Evolutionary conservation across 1,284 basidiomycete species (phyloP).

Genomic region (Rhodotorula sp.): DNA sequence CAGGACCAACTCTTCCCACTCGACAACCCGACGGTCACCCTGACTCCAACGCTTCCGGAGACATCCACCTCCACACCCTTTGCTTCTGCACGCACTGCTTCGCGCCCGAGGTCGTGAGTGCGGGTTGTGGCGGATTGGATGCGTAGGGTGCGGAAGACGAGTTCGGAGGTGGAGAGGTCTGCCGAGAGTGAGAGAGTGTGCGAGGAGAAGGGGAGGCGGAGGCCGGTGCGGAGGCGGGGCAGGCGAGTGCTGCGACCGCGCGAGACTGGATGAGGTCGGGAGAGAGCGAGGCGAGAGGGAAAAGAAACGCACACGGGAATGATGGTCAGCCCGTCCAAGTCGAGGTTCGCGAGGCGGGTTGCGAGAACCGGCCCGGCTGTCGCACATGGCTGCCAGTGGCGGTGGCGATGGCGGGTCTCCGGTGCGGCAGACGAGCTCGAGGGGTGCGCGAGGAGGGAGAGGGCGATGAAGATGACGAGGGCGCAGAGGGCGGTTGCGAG

Average conservation of each 20-base stretch:
- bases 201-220: conserved; percentile 5
- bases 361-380: conserved; percentile 22
- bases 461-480: not conserved
- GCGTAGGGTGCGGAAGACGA: conserved; percentile 14
- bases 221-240: conserved; percentile 10
- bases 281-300: not conserved
- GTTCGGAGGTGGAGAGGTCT: conserved; percentile 21
- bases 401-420: too few species aligned
- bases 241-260: conserved; percentile 10
- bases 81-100: conserved; percentile 10
- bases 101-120: conserved; percentile 10
- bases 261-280: too few species aligned
- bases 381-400: not conserved
- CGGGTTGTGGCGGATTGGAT: conserved; percentile 1
- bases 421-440: too few species aligned
- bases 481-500: too few species aligned
- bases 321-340: conserved; percentile 25
- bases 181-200: not conserved
- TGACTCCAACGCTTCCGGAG: conserved; percentile 10
- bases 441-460: not conserved
- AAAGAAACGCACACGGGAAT: conserved; percentile 20
- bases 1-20: not conserved
- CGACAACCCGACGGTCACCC: not conserved
- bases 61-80: conserved; percentile 13
- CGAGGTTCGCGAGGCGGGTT: conserved; percentile 5